Evolutionary conservation across 1,284 basidiomycete genomes (phyloP), one percentile per base, ranked within the genome.

Genomic region (Melampsora abietis-canadensis): DNA sequence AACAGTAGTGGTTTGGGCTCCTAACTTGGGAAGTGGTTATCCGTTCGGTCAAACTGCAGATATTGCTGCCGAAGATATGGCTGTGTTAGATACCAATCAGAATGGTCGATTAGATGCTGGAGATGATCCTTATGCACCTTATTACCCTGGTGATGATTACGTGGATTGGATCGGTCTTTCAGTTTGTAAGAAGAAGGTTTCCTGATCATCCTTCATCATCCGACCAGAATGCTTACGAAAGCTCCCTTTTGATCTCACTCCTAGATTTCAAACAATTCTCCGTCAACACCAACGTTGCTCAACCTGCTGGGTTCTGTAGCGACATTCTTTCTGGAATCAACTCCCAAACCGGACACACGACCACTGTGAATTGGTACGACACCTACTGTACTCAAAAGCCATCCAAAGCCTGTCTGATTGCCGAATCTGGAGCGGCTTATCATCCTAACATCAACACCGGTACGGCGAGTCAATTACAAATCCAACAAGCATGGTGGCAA

Each of bases 121-220:
- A 4, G 81, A 81, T 66, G 79, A 81, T 64, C 54, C 80, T 4
- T 77, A 78, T 70, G n/a, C 77, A 31, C 79, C 81, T 17, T 81
- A 80, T 75, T 77, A 78, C 62, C 81, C 81, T 2, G 81, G 81
- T 2, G 80, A 80, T 74, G 77, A 77, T 17, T 72, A 77, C 30
- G 81, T 81, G 30, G 81, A 81, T 76, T 81, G 81, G 81, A 78
- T 79, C 66, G 81, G 80, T 1, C 44, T 81, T 31, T 81, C 81
- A 40, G 37, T 40, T 12, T 40, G 37, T 40, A 40, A 40, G 37
- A 5, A 40, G 3, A 6, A 40, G 34, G 4, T 4, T 34, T 4
- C 34, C 34, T 34, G 34, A 34, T 40, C 37, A 40, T 40, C 12
- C 10, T 12, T 8, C 37, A 40, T 8, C 12, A 40, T 40, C 4